A percentile compares a stretch with the other conserved stretches of the same genome.
Evolutionary conservation across 805 yeast genomes (phyloP).

Genomic region (Cyberlindnera xylosilytica): DNA sequence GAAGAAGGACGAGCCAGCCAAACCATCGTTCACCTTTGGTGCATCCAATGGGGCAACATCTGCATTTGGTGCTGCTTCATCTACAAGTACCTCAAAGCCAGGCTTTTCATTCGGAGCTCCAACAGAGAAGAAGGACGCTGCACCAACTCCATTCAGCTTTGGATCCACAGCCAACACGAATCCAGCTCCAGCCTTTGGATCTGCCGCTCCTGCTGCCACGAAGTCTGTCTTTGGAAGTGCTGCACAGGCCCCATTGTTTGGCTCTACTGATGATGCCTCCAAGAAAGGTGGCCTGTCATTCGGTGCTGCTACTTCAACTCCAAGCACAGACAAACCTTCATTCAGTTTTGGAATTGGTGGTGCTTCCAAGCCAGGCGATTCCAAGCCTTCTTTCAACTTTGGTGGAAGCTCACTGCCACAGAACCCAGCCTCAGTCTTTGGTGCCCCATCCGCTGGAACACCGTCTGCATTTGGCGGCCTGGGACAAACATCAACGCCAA

Average conservation of each 20-base stretch:
- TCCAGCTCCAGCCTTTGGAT: background rate
- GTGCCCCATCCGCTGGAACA: slow-evolving; percentile 12
- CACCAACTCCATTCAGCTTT: background rate
- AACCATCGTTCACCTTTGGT: slow-evolving; percentile 11
- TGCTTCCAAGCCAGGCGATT: slow-evolving; percentile 8
- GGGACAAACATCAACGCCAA: slow-evolving; percentile 16
- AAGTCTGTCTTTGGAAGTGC: background rate
- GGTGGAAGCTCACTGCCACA: slow-evolving; percentile 22
- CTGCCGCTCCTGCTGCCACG: background rate
- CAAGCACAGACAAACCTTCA: slow-evolving; percentile 4
- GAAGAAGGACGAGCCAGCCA: background rate
- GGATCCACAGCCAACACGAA: background rate
- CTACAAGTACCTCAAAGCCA: slow-evolving; percentile 8
- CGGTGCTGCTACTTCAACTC: slow-evolving; percentile 1
- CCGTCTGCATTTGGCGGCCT: slow-evolving; percentile 13
- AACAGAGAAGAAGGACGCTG: background rate
- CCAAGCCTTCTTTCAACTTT: slow-evolving; percentile 18
- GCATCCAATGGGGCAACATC: slow-evolving; percentile 9
- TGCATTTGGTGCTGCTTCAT: slow-evolving; percentile 14
- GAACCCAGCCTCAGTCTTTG: slow-evolving; percentile 18
- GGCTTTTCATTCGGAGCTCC: background rate
- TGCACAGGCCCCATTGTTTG: background rate
- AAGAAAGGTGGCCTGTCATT: background rate
- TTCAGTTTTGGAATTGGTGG: slow-evolving; percentile 19
- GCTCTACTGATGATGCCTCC: background rate